A percentile compares a stretch with the other conserved stretches of the same genome.
Evolutionary conservation across 768 basidiomycete species (phyloP).

Genomic region (Suillus sp.): DNA sequence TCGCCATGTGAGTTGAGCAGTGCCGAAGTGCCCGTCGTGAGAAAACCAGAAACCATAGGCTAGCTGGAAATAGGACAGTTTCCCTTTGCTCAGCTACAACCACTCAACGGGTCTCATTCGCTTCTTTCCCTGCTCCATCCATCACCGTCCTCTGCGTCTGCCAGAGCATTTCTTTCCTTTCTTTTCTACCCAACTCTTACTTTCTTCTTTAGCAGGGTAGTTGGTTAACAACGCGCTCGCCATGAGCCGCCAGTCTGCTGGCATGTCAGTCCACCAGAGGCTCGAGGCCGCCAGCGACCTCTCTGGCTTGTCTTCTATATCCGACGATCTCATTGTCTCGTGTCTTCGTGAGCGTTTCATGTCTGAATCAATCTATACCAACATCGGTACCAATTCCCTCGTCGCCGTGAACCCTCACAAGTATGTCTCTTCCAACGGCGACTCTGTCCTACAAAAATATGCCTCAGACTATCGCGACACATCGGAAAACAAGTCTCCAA

Average conservation of each 20-base stretch:
- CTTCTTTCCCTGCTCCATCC: slow-evolving; percentile 19
- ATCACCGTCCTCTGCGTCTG: slow-evolving; percentile 8
- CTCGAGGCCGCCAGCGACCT: slow-evolving; percentile 77
- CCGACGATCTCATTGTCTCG: slow-evolving; percentile 84
- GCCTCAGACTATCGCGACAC: slow-evolving; percentile 84
- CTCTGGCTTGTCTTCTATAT: slow-evolving; percentile 60
- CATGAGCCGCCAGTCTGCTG: slow-evolving; percentile 48
- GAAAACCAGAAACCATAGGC: slow-evolving; percentile 1
- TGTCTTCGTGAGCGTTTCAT: slow-evolving; percentile 87
- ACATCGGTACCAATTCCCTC: slow-evolving; percentile 66
- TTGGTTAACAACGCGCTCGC: background rate
- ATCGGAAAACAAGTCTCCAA: slow-evolving; percentile 54
- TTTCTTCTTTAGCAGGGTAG: slow-evolving; percentile 10
- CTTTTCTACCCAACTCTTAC: background rate
- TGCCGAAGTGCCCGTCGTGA: slow-evolving; percentile 27
- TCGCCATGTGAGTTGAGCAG: background rate
- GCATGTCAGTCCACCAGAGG: slow-evolving; percentile 58
- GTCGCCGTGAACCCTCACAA: slow-evolving; percentile 95
- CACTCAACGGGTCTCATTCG: slow-evolving; percentile 15
- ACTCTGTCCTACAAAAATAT: slow-evolving; percentile 83
- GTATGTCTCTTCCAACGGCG: slow-evolving; percentile 80
- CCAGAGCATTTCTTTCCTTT: slow-evolving; percentile 13
- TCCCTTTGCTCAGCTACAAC: slow-evolving; percentile 21
- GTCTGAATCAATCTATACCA: slow-evolving; percentile 80
- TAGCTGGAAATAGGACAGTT: slow-evolving; percentile 23